A percentile compares a stretch with the other conserved stretches of the same genome.
Conservation (phyloP, 2,329 filamentous ascomycete species). For the Cadophora malorum region DNA sequence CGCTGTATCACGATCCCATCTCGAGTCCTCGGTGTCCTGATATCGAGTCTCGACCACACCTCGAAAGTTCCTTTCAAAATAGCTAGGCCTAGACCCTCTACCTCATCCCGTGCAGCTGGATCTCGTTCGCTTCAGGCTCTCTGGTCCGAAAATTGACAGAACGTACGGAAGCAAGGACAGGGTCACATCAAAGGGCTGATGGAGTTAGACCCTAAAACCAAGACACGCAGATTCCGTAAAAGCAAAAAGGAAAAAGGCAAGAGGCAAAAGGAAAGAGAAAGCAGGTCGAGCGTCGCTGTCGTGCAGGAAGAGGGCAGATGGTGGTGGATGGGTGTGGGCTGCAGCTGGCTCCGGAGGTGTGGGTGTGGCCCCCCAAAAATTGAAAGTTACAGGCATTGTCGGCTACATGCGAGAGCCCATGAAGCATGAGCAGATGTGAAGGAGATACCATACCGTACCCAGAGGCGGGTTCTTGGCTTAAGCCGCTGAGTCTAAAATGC, state of each 20-base stretch:
- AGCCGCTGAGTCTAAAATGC: constrained; percentile 29
- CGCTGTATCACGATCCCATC: background rate
- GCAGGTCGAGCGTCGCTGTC: background rate
- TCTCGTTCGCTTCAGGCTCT: constrained; percentile 1
- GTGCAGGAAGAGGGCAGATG: background rate
- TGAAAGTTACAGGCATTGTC: constrained; percentile 22
- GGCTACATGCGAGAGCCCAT: constrained; percentile 25
- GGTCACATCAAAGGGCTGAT: background rate
- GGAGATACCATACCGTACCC: background rate
- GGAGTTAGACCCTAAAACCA: background rate
- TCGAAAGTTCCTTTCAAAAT: background rate
- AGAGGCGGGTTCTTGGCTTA: constrained; percentile 31
- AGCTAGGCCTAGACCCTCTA: background rate
- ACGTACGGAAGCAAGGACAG: background rate
- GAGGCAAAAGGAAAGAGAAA: background rate
- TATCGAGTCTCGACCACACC: constrained; percentile 10
- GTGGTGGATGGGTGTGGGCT: background rate
- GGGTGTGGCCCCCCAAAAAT: background rate
- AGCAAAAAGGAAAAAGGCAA: background rate
- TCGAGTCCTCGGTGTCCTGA: background rate
- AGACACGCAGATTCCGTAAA: background rate
- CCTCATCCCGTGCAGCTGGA: constrained; percentile 15
- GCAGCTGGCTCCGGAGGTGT: background rate
- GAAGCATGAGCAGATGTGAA: background rate
- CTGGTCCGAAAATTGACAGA: constrained; percentile 2